These are phyloP conservation scores for Penicillium manginii DNA, from an alignment of 495 filamentous ascomycete species.

Conservation along the genomic window DNA sequence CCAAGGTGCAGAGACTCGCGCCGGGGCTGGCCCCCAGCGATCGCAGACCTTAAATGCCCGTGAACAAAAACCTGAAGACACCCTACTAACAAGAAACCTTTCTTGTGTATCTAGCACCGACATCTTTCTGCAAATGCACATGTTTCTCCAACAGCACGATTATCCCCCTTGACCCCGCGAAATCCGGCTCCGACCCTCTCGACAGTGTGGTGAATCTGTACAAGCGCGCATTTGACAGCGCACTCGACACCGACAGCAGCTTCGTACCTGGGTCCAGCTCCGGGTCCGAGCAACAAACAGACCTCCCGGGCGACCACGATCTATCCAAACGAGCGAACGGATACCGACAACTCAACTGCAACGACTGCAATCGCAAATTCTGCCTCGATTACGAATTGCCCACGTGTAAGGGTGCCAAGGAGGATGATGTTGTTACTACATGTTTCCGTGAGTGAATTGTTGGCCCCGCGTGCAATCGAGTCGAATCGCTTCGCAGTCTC, in stretches of 20 bases:
- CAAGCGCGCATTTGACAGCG: conserved; percentile 21
- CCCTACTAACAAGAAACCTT: too few species aligned
- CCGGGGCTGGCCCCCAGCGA: too few species aligned
- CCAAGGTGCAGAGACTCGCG: too few species aligned
- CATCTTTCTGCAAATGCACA: conserved; percentile 97
- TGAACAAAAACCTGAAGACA: too few species aligned
- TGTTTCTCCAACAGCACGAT: conserved; percentile 92
- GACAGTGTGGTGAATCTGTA: conserved; percentile 32
- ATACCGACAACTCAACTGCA: conserved; percentile 62
- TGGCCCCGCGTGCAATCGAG: not conserved
- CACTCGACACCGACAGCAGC: conserved; percentile 4
- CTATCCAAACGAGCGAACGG: conserved; percentile 30
- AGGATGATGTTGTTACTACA: conserved; percentile 83
- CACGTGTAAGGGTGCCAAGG: conserved; percentile 82
- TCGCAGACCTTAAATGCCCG: too few species aligned
- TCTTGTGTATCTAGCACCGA: conserved; percentile 47
- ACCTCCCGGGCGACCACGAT: conserved; percentile 9
- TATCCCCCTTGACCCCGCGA: conserved; percentile 56
- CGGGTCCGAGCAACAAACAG: conserved; percentile 3
- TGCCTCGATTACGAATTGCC: conserved; percentile 84
- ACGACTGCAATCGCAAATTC: conserved; percentile 88
- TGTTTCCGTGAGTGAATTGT: conserved; percentile 73
- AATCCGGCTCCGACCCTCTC: conserved; percentile 27
- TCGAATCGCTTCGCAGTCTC: not conserved
- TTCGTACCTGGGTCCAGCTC: conserved; percentile 15